phyloP scores from a whole-genome alignment of 2,329 filamentous ascomycete species.

The Colletotrichum cuscutae region DNA sequence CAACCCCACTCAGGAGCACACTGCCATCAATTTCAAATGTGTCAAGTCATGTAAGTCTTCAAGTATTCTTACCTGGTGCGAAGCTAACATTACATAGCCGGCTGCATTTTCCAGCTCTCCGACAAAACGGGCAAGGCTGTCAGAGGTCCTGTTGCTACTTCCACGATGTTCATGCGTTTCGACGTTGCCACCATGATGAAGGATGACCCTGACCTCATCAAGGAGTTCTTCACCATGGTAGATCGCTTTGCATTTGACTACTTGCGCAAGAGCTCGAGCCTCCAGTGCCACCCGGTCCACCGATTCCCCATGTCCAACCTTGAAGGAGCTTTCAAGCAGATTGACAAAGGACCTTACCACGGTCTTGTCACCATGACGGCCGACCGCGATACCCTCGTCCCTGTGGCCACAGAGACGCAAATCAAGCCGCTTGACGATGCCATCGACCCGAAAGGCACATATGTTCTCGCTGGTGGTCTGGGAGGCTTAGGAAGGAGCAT shows the following conservation, averaged over 20 bases:
- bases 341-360: conserved; percentile 36
- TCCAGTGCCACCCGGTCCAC: conserved; percentile 17
- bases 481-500: conserved; percentile 67
- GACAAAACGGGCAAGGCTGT: conserved; percentile 36
- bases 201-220: conserved; percentile 46
- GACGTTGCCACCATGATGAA: conserved; percentile 46
- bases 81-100: conserved; percentile 41
- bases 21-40: conserved; percentile 46
- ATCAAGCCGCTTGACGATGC: conserved; percentile 42
- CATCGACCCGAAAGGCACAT: conserved; percentile 54
- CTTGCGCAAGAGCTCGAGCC: neutral
- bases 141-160: conserved; percentile 29
- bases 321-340: conserved; percentile 39
- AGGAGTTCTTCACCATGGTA: conserved; percentile 40
- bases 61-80: conserved; percentile 19
- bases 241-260: conserved; percentile 17
- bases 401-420: conserved; percentile 36
- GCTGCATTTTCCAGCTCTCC: conserved; percentile 46
- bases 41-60: conserved; percentile 48
- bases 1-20: conserved; percentile 52
- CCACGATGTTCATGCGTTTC: conserved; percentile 42
- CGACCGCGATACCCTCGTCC: conserved; percentile 34
- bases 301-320: conserved; percentile 37
- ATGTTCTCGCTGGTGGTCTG: conserved; percentile 66
- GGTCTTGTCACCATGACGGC: conserved; percentile 25